A percentile compares a stretch with the other conserved stretches of the same genome.
phyloP scores from a whole-genome alignment of 495 filamentous ascomycete genomes.

The Penicillium lividum region DNA sequence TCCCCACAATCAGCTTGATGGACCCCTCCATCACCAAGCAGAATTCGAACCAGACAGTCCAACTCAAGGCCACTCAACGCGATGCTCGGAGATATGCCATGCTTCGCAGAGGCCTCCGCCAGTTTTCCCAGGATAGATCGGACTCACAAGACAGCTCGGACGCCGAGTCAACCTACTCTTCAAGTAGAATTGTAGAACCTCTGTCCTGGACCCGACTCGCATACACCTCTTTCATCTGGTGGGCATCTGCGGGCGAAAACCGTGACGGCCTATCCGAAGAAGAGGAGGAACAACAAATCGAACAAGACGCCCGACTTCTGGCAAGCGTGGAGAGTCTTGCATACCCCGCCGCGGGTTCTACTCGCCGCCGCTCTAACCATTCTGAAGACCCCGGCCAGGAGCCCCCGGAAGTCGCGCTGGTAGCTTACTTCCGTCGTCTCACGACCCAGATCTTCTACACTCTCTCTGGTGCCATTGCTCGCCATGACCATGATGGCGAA shows the following conservation, averaged over 20 bases:
- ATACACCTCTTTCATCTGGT: constrained; percentile 95
- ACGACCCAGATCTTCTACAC: constrained; percentile 71
- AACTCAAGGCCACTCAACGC: constrained; percentile 84
- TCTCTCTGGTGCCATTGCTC: constrained; percentile 55
- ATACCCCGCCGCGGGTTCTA: constrained; percentile 32
- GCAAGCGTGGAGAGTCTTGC: constrained; percentile 42
- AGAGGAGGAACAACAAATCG: constrained; percentile 44
- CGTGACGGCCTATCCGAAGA: constrained; percentile 51
- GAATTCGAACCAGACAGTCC: constrained; percentile 27
- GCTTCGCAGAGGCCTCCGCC: constrained; percentile 66
- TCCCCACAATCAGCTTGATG: constrained; percentile 64
- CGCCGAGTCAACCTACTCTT: constrained; percentile 47
- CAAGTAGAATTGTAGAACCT: constrained; percentile 65
- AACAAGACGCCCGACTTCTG: constrained; percentile 45
- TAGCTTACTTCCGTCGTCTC: constrained; percentile 89
- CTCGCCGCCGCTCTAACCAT: constrained; percentile 47
- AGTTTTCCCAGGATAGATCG: constrained; percentile 41
- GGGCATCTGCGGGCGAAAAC: constrained; percentile 93
- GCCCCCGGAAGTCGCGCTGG: constrained; percentile 69
- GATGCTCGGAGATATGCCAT: constrained; percentile 78
- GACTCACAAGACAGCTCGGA: constrained; percentile 38
- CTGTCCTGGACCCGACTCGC: constrained; percentile 87
- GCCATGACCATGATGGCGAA: constrained; percentile 56
- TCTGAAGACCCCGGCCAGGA: constrained; percentile 33
- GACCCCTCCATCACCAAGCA: constrained; percentile 28